phyloP scores from a whole-genome alignment of 352 stramenopile species.

The Aphanomyces astaci region DNA sequence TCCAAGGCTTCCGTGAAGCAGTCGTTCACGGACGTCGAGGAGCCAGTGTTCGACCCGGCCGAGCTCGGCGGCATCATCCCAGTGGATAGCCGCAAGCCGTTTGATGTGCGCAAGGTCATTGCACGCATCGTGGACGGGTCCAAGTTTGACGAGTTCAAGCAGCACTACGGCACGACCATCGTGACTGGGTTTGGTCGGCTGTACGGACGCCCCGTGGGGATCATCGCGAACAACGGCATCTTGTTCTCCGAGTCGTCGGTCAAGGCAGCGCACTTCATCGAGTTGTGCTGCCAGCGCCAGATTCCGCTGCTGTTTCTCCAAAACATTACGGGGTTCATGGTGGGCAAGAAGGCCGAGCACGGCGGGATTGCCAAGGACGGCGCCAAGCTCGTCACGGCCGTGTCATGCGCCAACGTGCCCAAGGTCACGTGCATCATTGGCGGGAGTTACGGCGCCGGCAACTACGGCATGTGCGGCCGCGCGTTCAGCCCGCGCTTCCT shows the following conservation, averaged over 20 bases:
- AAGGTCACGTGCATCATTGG: slow-evolving; percentile 98
- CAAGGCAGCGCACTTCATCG: slow-evolving; percentile 97
- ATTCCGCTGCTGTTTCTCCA: slow-evolving; percentile 98
- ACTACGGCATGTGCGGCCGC: slow-evolving; percentile 97
- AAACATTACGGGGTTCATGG: slow-evolving; percentile 98
- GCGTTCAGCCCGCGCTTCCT: slow-evolving; percentile 95
- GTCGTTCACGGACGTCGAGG: slow-evolving; percentile 68
- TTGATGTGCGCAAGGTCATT: slow-evolving; percentile 95
- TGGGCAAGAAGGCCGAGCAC: slow-evolving; percentile 94
- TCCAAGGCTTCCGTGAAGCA: slow-evolving; percentile 30
- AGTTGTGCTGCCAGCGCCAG: slow-evolving; percentile 93
- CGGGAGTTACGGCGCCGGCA: slow-evolving; percentile 93
- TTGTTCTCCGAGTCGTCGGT: slow-evolving; percentile 88
- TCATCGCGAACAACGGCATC: slow-evolving; percentile 99
- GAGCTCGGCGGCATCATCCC: slow-evolving; percentile 94
- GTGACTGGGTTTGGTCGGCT: slow-evolving; percentile 95
- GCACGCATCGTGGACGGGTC: slow-evolving; percentile 94
- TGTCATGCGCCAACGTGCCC: slow-evolving; percentile 90
- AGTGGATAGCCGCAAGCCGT: slow-evolving; percentile 90
- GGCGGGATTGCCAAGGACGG: slow-evolving; percentile 97
- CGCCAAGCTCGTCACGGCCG: slow-evolving; percentile 93
- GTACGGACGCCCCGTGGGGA: slow-evolving; percentile 92
- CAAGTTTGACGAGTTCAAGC: slow-evolving; percentile 97
- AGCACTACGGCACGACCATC: slow-evolving; percentile 94
- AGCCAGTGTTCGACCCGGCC: slow-evolving; percentile 86